Base-by-base conservation (phyloP, 345 rosid genomes). In the Gossypium rotundifolium region DNA sequence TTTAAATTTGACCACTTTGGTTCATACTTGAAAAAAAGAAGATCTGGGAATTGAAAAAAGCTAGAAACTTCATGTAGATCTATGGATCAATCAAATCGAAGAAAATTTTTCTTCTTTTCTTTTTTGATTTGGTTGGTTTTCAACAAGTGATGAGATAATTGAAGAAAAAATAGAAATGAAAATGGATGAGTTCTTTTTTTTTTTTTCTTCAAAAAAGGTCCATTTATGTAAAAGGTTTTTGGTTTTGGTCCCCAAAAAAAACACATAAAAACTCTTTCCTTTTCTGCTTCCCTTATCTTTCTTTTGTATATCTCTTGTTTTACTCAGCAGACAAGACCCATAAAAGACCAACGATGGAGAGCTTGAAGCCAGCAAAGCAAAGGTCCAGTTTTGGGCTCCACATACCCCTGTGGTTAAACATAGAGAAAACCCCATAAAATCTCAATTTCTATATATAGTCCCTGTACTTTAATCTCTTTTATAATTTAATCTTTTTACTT, bases 301-400 rank as follows among this genome's bases (percentile, higher is more conserved):
- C 17, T 77, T 72, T 62, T 42, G 40, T 55, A 55, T 52, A 48
- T 65, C 60, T 67, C 45, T 58, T 23, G 9, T 44, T 71, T 71
- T 51, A 59, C 77, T 77, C 38, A 82, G 80, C 81, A 86, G 92
- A 89, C 90, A 85, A 89, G 84, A 77, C 81, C 93, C 88, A 86
- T 86, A 88, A 83, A 86, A 84, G 79, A 87, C 85, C 89, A 86
- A 84, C 89, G 78, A 86, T 77, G 83, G 84, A 78, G 84, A 86
- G 89, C 84, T 88, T 71, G 86, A 78, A 78, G 91, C 89, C 98
- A 87, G 92, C 94, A 80, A 84, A 81, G 94, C 92, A 77, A 53
- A 83, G 93, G 91, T 81, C 92, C 90, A 79, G 84, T 64, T 73
- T 71, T 82, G 94, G 98, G 93, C 88, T 85, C 95, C 93, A 91